Evolutionary conservation across 2,329 filamentous ascomycete species (phyloP).

Genomic region (Balansia obtecta): DNA sequence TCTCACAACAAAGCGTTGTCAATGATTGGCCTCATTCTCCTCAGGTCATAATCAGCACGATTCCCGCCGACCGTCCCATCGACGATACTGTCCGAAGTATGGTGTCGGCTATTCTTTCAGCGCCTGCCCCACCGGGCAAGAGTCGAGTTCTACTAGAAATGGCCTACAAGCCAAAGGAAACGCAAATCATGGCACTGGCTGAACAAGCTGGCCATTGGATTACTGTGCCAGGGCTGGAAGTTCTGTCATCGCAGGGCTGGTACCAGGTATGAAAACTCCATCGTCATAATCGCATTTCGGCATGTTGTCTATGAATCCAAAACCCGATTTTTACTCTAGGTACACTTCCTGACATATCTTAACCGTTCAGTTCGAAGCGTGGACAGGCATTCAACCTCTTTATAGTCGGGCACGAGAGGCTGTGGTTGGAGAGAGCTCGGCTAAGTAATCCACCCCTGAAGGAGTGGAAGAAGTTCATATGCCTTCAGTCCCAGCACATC

Average conservation of each 20-base stretch:
- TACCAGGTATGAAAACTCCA: slow-evolving; percentile 55
- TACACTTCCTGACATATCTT: not conserved
- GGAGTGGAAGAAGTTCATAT: not conserved
- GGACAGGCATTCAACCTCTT: slow-evolving; percentile 69
- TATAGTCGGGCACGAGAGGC: slow-evolving; percentile 56
- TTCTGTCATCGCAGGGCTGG: slow-evolving; percentile 77
- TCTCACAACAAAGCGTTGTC: slow-evolving; percentile 39
- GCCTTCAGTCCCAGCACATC: no score
- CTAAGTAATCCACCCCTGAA: not conserved
- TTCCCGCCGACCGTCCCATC: slow-evolving; percentile 78
- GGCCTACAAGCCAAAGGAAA: slow-evolving; percentile 85
- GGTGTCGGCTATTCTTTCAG: slow-evolving; percentile 40
- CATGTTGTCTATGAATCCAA: no score
- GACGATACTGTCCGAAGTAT: slow-evolving; percentile 57
- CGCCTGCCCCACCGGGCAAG: slow-evolving; percentile 19
- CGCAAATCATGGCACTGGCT: slow-evolving; percentile 75
- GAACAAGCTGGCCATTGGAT: slow-evolving; percentile 60
- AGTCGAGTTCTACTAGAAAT: slow-evolving; percentile 71
- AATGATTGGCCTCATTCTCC: slow-evolving; percentile 34
- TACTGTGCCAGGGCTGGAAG: slow-evolving; percentile 78
- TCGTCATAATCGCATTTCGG: not conserved
- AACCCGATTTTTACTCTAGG: no score
- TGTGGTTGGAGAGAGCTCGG: slow-evolving; percentile 29
- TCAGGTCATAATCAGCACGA: slow-evolving; percentile 72
- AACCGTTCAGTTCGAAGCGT: slow-evolving; percentile 54